These are phyloP conservation scores for Pleurotus cornucopiae DNA, from an alignment of 768 basidiomycete genomes.

Conservation along the genomic window DNA sequence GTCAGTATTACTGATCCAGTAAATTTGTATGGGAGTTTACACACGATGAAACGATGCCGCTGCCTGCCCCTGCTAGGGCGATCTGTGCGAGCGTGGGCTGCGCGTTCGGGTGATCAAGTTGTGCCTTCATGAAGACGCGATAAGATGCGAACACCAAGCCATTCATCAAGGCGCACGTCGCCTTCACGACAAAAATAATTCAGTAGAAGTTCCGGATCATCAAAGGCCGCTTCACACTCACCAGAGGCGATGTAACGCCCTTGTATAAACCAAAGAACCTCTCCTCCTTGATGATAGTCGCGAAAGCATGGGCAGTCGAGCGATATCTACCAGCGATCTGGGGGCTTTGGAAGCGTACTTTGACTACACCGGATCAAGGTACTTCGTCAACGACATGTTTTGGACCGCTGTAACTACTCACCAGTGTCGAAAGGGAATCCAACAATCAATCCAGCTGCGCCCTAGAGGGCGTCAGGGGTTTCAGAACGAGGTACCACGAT, in stretches of 20 bases:
- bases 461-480: conserved; percentile 27
- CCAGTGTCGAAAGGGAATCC: conserved; percentile 80
- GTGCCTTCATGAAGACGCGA: conserved; percentile 68
- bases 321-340: conserved; percentile 50
- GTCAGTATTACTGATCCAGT: neutral
- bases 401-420: conserved; percentile 15
- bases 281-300: conserved; percentile 69
- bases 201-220: neutral
- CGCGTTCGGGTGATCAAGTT: conserved; percentile 40
- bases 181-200: conserved; percentile 29
- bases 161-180: conserved; percentile 72
- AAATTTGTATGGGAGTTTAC: conserved; percentile 22
- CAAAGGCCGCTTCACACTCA: conserved; percentile 25
- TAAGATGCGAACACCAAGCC: conserved; percentile 86
- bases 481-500: neutral
- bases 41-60: conserved; percentile 77
- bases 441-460: conserved; percentile 61
- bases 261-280: conserved; percentile 65
- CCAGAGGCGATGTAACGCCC: conserved; percentile 78
- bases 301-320: conserved; percentile 61
- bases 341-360: conserved; percentile 77
- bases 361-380: conserved; percentile 42
- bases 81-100: conserved; percentile 71
- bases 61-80: conserved; percentile 72
- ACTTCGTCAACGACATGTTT: neutral